Percentiles rank a stretch among this genome's conserved stretches.
Evolutionary conservation across 2,329 filamentous ascomycete genomes (phyloP).

Genomic region (Xylariaceae sp.): DNA sequence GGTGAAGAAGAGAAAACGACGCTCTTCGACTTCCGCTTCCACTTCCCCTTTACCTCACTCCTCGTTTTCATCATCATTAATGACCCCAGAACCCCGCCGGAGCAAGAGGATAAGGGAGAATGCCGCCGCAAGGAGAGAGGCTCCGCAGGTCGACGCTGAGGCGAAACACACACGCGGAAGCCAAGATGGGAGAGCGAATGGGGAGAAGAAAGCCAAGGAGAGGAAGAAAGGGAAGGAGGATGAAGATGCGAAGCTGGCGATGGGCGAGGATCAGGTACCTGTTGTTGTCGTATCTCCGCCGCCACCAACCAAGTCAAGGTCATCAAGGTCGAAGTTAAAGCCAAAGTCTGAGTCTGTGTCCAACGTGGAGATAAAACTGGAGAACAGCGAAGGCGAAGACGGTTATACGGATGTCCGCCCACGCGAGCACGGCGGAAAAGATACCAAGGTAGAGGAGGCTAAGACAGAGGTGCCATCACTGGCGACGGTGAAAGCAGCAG

Average conservation of each 20-base stretch:
- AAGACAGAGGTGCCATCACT: slow-evolving; percentile 9
- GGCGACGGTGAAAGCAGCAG: slow-evolving; percentile 8
- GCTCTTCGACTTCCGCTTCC: too few relatives aligned
- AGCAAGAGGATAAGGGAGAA: background rate
- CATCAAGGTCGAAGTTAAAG: background rate
- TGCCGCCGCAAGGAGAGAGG: slow-evolving; percentile 16
- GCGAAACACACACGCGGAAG: background rate
- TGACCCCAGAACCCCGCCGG: too few relatives aligned
- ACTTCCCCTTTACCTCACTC: too few relatives aligned
- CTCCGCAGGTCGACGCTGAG: background rate
- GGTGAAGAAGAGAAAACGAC: too few relatives aligned
- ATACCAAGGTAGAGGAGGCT: background rate
- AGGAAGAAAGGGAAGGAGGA: slow-evolving; percentile 2
- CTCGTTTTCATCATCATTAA: too few relatives aligned
- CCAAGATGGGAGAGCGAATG: background rate
- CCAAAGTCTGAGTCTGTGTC: background rate
- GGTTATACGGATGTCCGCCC: background rate
- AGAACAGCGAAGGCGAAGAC: slow-evolving; percentile 1
- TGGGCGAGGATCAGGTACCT: background rate
- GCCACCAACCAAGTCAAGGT: background rate
- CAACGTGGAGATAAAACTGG: background rate
- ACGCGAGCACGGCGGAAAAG: background rate
- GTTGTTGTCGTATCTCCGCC: slow-evolving; percentile 1
- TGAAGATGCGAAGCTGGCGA: slow-evolving; percentile 2
- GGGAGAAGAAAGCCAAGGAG: background rate